Evolutionary conservation across 176 grass and related monocot species (phyloP), one percentile per base, ranked within the genome.

Genomic region (Phoenix roebelenii): DNA sequence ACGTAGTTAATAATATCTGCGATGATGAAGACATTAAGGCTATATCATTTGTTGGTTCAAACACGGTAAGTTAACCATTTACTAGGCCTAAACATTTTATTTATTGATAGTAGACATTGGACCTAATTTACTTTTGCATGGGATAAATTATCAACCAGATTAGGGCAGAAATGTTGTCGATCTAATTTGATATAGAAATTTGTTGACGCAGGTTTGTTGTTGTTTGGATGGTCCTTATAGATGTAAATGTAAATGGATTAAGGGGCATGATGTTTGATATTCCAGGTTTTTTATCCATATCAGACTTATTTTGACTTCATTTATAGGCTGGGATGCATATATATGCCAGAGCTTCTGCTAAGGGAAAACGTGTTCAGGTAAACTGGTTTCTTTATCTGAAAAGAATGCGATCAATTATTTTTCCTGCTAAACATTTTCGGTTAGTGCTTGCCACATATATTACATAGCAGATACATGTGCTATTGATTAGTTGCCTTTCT

Each of bases 1-100:
- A 98, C 63, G 66, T 84, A 74, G 93, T 98, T n/a, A 98, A 92
- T 68, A 98, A 88, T 56, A 98, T 98, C 61, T 98, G 93, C 74
- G 93, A 98, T 72, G 79, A 92, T 49, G 76, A 85, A 7, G 73
- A 85, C 61, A 97, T 91, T 67, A 97, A 90, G 67, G 93, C 93
- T 59, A 76, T 97, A 73, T 97, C 93, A 35, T 97, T 97, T 83
- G 93, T 97, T 80, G 93, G 93, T 68, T 97, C 93, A 54, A 97
- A 97, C 67, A 97, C 73, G 67, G 93, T 97, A 85, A 91, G 93
- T 76, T 14, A 18, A 68, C 65, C 55, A 9, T 64, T 29, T 61
- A 9, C 23, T 71, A 39, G 16, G 28, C 28, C 35, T 44, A 39
- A 10, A 44, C 35, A 44, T 44, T 44, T 44, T 44, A 44, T 14